These are phyloP conservation scores for Urostyla sp. DNA, from an alignment of 73 alveolate species.

Conservation along the genomic window DNA sequence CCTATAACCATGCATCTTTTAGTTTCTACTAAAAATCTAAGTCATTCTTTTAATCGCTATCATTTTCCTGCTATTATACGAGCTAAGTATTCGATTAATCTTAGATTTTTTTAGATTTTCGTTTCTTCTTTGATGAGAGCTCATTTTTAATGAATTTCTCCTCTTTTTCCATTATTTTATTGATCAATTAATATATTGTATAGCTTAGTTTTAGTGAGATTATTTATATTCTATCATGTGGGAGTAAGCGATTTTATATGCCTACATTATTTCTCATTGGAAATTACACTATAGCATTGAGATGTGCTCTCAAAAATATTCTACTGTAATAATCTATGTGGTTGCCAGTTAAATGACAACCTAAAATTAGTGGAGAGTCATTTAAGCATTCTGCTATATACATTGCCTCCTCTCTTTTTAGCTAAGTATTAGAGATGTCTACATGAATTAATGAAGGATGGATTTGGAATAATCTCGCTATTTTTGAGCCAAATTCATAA, in stretches of 20 bases:
- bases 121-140: no score
- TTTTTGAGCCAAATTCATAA: conserved; percentile 42
- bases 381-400: conserved; percentile 59
- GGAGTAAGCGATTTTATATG: conserved; percentile 6
- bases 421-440: conserved; percentile 38
- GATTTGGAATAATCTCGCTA: conserved; percentile 35
- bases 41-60: no score
- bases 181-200: no score
- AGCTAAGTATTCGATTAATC: no score
- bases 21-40: no score
- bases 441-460: conserved; percentile 49
- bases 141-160: no score
- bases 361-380: conserved; percentile 3
- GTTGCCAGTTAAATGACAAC: conserved; percentile 60
- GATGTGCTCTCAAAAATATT: conserved; percentile 56
- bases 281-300: conserved; percentile 57
- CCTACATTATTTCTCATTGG: conserved; percentile 23
- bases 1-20: no score
- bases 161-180: no score
- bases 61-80: no score
- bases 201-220: conserved; percentile 27
- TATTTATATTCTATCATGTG: conserved; percentile 46
- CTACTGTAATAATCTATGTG: conserved; percentile 56
- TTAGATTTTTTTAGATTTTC: no score
- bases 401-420: conserved; percentile 58